Evolutionary conservation across 2,329 filamentous ascomycete genomes (phyloP).

Genomic region (Neonectria sp.): DNA sequence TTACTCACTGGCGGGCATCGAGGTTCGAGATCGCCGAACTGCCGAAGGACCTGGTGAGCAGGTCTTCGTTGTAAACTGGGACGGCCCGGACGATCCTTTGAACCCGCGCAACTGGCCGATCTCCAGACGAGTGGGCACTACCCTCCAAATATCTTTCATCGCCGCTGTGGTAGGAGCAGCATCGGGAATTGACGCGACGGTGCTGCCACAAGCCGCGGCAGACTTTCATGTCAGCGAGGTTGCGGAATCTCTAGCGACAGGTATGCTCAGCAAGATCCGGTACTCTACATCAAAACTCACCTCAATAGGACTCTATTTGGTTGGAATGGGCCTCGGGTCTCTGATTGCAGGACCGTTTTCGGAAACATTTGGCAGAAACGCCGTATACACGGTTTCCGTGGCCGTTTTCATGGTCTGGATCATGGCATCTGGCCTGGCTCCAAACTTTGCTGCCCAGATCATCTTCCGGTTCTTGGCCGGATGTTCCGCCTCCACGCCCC

Average conservation of each 20-base stretch:
- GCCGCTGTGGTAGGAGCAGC: conserved; percentile 66
- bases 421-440: conserved; percentile 60
- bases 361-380: conserved; percentile 57
- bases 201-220: conserved; percentile 59
- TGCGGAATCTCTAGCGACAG: conserved; percentile 64
- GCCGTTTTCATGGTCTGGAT: conserved; percentile 61
- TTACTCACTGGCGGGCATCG: conserved; percentile 49
- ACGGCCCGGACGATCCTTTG: conserved; percentile 56
- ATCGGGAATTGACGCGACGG: conserved; percentile 67
- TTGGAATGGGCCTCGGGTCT: conserved; percentile 56
- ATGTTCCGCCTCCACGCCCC: conserved; percentile 61
- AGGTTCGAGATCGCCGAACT: conserved; percentile 45
- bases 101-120: conserved; percentile 63
- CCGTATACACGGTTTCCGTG: conserved; percentile 58
- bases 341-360: conserved; percentile 57
- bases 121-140: conserved; percentile 54
- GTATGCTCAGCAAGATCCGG: conserved; percentile 34
- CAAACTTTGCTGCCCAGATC: conserved; percentile 59
- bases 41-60: conserved; percentile 45
- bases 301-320: conserved; percentile 46
- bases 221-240: conserved; percentile 65
- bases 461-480: conserved; percentile 65
- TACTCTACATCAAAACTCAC: not conserved
- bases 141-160: conserved; percentile 62
- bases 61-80: conserved; percentile 52